phyloP scores from a whole-genome alignment of 495 filamentous ascomycete genomes.

The Clavariopsis aquatica region DNA sequence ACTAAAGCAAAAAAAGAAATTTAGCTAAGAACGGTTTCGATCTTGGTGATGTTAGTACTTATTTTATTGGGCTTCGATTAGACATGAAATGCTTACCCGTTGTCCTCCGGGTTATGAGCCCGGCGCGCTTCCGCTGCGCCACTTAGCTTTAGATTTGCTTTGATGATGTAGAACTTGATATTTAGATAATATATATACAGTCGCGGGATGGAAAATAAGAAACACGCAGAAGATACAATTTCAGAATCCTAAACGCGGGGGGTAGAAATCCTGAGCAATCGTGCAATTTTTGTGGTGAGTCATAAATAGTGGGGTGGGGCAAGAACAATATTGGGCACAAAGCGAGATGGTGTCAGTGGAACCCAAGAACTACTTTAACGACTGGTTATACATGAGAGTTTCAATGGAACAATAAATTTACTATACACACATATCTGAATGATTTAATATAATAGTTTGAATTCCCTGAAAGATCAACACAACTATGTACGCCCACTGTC shows the following conservation, averaged over 20 bases:
- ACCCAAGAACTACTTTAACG: background rate
- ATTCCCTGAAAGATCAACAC: background rate
- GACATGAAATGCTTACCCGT: no score
- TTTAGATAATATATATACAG: background rate
- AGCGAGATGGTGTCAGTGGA: background rate
- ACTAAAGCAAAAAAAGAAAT: background rate
- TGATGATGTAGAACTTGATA: background rate
- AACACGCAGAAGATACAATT: background rate
- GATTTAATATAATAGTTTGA: background rate
- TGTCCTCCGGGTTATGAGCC: conserved; percentile 42
- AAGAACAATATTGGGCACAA: background rate
- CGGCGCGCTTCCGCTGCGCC: conserved; percentile 40
- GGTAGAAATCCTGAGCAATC: background rate
- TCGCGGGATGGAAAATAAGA: no score
- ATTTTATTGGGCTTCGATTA: no score
- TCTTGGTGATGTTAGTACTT: no score
- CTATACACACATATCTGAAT: background rate
- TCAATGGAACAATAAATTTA: background rate
- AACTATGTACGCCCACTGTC: background rate
- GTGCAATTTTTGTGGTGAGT: background rate
- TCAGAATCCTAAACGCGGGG: background rate
- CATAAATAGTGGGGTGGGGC: background rate
- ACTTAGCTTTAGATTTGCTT: conserved; percentile 20
- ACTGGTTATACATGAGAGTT: background rate
- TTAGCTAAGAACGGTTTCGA: conserved; percentile 1